Base-by-base conservation (phyloP, 1,139 yeast species). In the Geotrichum aggregatum region DNA sequence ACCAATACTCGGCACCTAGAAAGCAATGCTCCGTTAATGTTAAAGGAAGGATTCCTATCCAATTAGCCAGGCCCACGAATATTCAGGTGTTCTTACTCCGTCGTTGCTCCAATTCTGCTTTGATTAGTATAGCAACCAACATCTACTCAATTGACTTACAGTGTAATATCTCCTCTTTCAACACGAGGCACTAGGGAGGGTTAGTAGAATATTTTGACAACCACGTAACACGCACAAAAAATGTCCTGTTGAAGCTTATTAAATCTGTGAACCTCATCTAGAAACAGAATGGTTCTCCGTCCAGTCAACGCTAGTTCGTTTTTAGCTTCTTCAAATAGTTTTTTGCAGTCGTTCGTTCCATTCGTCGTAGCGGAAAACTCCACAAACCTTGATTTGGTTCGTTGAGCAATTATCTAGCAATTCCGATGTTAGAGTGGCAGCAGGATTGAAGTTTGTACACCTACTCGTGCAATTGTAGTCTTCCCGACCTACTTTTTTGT, bases 211-310 rank as follows among this genome's bases (percentile, higher is more conserved):
- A 2, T 11, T 14, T 6, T 18, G 7, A 39, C 18, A 16, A 1
- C 30, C 22, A n/a, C 10, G 75, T 72, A 0, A 91, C 89, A 55
- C 78, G 75, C 63, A 86, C 95, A 28, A 53, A 94, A 79, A 28
- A 87, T 71, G 67, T 94, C 98, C 65, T 94, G 98, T 57, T 89
- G 97, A 0, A 86, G 79, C 60, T 88, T 87, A 65, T 87, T 89
- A 67, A 87, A 89, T 49, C 98, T 72, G 65, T 92, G 98, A 24
- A 92, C 87, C 66, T 94, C 98, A 71, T 92, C 99, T 53, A 91
- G 75, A 63, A 92, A 92, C 30, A 94, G 70, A 8, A 92, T 80
- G 0, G 97, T 88, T 51, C 80, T 76, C 39, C 87, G 71, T 22
- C 83, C 83, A 0, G 91, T 81, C 47, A 87, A 71, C 52, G 75